Conservation (phyloP, 257 asterid genomes). For the Solanum piurae region DNA sequence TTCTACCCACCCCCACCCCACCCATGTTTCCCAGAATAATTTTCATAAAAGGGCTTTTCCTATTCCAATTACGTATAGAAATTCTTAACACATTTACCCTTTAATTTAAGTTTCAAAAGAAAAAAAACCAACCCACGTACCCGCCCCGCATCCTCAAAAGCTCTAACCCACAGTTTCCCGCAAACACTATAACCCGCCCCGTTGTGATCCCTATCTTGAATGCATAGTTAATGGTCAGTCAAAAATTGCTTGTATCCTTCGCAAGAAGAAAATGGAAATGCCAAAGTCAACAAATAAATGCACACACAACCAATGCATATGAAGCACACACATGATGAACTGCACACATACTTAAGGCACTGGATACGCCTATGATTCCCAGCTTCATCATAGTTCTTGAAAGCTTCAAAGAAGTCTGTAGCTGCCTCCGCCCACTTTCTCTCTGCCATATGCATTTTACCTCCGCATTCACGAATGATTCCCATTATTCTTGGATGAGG, state of each 20-base stretch:
- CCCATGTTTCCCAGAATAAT: neutral
- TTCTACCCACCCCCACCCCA: too few relatives aligned
- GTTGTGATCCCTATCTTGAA: neutral
- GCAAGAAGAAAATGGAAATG: neutral
- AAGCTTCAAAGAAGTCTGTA: conserved; percentile 97
- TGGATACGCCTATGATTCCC: conserved; percentile 96
- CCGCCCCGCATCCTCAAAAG: neutral
- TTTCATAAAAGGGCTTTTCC: neutral
- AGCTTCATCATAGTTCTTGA: conserved; percentile 96
- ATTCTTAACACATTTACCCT: neutral
- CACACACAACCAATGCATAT: neutral
- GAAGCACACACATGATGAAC: neutral
- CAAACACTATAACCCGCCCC: neutral
- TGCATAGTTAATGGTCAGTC: neutral
- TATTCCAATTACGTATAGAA: neutral
- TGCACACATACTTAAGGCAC: conserved; percentile 68
- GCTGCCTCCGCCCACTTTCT: conserved; percentile 95
- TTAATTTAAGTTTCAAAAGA: neutral
- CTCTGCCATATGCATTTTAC: conserved; percentile 99
- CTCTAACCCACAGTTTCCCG: neutral
- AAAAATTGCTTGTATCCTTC: neutral
- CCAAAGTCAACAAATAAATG: neutral
- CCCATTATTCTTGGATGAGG: conserved; percentile 99
- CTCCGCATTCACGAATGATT: conserved; percentile 96
- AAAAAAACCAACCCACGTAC: neutral